Conservation (phyloP, 768 basidiomycete species). For the Candolleomyces efflorescens region DNA sequence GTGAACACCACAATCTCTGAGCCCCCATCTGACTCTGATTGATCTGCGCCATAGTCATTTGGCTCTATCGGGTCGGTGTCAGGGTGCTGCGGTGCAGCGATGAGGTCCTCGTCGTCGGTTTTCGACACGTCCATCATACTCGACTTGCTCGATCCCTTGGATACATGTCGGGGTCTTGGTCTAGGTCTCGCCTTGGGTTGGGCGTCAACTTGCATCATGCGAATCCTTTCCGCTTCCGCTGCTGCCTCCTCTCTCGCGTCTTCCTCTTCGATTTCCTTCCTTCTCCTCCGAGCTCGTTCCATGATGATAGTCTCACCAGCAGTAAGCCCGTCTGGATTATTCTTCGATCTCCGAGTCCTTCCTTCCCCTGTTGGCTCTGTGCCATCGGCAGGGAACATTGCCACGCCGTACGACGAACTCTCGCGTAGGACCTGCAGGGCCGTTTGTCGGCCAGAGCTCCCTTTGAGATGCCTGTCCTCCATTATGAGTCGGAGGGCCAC, state of each 20-base stretch:
- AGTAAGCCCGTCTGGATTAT: conserved; percentile 28
- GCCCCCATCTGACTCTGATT: background rate
- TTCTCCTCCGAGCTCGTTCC: conserved; percentile 48
- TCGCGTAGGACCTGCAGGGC: conserved; percentile 65
- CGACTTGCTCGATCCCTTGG: conserved; percentile 17
- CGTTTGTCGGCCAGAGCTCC: conserved; percentile 29
- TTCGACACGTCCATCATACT: conserved; percentile 11
- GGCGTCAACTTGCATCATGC: conserved; percentile 11
- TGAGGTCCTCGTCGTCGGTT: background rate
- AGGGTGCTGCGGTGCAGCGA: background rate
- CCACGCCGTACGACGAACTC: conserved; percentile 79
- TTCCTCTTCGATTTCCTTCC: conserved; percentile 47
- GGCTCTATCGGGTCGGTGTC: background rate
- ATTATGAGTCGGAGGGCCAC: conserved; percentile 77
- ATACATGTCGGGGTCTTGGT: conserved; percentile 18
- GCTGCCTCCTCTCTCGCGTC: conserved; percentile 21
- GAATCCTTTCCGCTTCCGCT: conserved; percentile 6
- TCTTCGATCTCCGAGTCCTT: conserved; percentile 20
- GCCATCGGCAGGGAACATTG: conserved; percentile 74
- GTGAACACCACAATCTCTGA: background rate
- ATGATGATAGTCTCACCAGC: conserved; percentile 50
- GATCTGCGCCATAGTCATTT: background rate
- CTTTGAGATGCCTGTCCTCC: conserved; percentile 56
- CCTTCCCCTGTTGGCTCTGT: conserved; percentile 25
- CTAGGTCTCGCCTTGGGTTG: conserved; percentile 12